Conservation (phyloP, 306 rosid species). For the Trifolium repens region DNA sequence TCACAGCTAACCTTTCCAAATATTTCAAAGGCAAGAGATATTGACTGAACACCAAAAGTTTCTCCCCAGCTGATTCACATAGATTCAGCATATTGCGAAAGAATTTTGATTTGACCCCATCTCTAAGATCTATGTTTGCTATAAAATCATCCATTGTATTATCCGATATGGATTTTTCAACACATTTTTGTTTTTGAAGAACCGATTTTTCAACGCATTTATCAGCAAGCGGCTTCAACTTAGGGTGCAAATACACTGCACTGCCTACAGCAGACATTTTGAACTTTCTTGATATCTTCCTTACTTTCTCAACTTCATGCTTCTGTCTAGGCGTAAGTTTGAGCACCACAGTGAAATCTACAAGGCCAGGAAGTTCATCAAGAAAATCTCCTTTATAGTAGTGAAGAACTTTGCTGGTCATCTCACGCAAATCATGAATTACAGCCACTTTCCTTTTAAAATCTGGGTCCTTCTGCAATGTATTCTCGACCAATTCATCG, state of each 20-base stretch:
- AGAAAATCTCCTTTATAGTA: slow-evolving; percentile 95
- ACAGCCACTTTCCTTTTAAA: slow-evolving; percentile 78
- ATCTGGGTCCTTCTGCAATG: slow-evolving; percentile 82
- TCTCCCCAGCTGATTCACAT: slow-evolving; percentile 78
- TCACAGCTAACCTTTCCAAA: slow-evolving; percentile 72
- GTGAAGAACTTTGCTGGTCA: slow-evolving; percentile 85
- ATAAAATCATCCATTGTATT: slow-evolving; percentile 61
- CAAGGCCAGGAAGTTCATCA: slow-evolving; percentile 95
- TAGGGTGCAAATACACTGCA: slow-evolving; percentile 85
- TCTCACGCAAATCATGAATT: slow-evolving; percentile 90
- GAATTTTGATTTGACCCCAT: slow-evolving; percentile 88
- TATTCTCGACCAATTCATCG: slow-evolving; percentile 73
- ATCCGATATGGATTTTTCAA: slow-evolving; percentile 55
- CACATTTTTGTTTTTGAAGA: slow-evolving; percentile 34
- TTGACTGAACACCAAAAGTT: slow-evolving; percentile 90
- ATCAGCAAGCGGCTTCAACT: slow-evolving; percentile 58
- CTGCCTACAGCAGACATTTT: slow-evolving; percentile 76
- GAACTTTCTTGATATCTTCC: slow-evolving; percentile 61
- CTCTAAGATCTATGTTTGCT: slow-evolving; percentile 56
- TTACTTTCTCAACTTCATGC: slow-evolving; percentile 58
- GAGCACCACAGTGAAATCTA: slow-evolving; percentile 76
- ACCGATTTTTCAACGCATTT: slow-evolving; percentile 45
- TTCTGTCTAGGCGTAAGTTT: slow-evolving; percentile 69
- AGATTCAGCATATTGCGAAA: slow-evolving; percentile 63
- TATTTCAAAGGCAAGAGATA: slow-evolving; percentile 84